Evolutionary conservation across 345 rosid species (phyloP), one percentile per base, ranked within the genome.

Genomic region (Clarkia xantiana): DNA sequence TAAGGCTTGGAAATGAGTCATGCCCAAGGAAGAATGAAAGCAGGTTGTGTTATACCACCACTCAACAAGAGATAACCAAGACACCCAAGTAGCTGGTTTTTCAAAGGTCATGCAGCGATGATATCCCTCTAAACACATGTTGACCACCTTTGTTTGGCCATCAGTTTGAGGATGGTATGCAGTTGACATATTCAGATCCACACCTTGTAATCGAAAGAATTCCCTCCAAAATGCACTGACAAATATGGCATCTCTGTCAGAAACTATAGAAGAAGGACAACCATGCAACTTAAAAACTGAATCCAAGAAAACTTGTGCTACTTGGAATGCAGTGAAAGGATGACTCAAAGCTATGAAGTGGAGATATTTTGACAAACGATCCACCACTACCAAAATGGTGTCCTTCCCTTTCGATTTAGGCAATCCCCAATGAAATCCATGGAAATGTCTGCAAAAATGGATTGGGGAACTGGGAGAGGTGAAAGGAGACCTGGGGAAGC

Each of bases 201-300:
- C 41, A 0, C 39, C 57, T 5, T 20, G 11, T 0, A 23, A 14
- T 3, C 23, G 3, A 12, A 61, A 48, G 0, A 61, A n/a, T 2
- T 48, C 46, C 3, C 11, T 2, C 60, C 54, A 61, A 14, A 61
- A 61, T 0, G 0, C 0, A 42, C 65, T 61, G 1, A 54, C 0
- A 17, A 47, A 61, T 1, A 54, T 11, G 1, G 17, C 1, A 11
- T 54, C 54, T 7, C 36, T 7, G 4, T 54, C 42, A 11, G 14
- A 16, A 0, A 53, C 38, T 1, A 61, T 61, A 0, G 47, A n/a
- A n/a, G n/a, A n/a, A n/a, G 61, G 61, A 8, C 46, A 2, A 11
- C 53, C 45, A 56, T 56, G 53, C 0, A 56, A n/a, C n/a, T 25
- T 43, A 6, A 13, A 55, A 0, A 55, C 23, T 9, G 14, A 0